A percentile compares a stretch with the other conserved stretches of the same genome.
phyloP scores from a whole-genome alignment of 176 grass and related monocot species.

The Guadua angustifolia region DNA sequence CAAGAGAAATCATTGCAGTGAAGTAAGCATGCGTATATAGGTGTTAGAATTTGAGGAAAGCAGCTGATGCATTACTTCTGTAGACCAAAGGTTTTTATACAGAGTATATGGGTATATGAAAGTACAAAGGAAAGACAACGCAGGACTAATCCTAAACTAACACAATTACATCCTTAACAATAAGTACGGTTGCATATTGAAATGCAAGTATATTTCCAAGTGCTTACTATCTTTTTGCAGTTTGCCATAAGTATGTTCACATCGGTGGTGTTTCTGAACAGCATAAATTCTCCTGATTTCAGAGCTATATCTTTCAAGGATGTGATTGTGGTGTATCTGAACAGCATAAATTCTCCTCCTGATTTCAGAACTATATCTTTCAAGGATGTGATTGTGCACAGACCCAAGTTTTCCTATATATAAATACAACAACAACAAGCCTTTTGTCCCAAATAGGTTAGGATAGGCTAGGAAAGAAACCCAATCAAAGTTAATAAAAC shows the following conservation, averaged over 20 bases:
- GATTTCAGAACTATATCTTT: constrained; percentile 1
- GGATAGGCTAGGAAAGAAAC: too few species aligned
- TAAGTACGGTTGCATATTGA: constrained; percentile 19
- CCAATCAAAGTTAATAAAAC: too few species aligned
- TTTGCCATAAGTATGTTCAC: constrained; percentile 15
- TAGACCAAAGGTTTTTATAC: background rate
- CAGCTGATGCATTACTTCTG: background rate
- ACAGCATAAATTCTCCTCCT: background rate
- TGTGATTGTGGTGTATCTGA: constrained; percentile 20
- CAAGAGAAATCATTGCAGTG: background rate
- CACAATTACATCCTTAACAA: constrained; percentile 24
- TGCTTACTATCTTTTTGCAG: constrained; percentile 6
- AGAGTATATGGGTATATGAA: background rate
- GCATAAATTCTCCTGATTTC: background rate
- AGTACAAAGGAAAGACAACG: constrained; percentile 17
- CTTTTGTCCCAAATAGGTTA: too few species aligned
- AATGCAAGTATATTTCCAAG: background rate
- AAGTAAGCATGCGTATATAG: constrained; percentile 23
- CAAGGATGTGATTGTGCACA: constrained; percentile 16
- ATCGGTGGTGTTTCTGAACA: constrained; percentile 24
- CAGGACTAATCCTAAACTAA: constrained; percentile 12
- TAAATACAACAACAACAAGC: background rate
- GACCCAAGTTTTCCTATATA: constrained; percentile 11
- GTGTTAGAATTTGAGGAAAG: background rate
- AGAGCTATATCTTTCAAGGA: constrained; percentile 21